Evolutionary conservation across 768 basidiomycete genomes (phyloP).

Genomic region (Gloeostereum incarnatum): DNA sequence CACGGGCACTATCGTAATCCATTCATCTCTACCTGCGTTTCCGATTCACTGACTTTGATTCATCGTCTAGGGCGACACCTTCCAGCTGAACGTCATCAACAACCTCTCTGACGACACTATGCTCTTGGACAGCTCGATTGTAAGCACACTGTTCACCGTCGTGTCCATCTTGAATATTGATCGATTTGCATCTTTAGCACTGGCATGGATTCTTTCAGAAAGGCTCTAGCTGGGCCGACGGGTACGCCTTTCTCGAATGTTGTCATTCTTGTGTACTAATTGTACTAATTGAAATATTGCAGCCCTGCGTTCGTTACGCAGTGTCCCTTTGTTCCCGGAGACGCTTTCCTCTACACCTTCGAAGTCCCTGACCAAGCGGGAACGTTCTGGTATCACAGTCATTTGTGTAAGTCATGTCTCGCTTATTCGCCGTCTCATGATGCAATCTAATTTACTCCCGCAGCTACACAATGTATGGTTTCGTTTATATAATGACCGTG

Average conservation of each 20-base stretch:
- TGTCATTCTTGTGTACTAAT: slow-evolving; percentile 17
- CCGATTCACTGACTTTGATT: background rate
- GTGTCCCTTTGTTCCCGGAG: slow-evolving; percentile 30
- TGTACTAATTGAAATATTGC: slow-evolving; percentile 1
- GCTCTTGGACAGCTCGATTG: slow-evolving; percentile 27
- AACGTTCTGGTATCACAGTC: slow-evolving; percentile 19
- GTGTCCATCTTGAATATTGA: background rate
- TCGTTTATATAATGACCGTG: slow-evolving; percentile 23
- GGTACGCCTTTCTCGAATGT: slow-evolving; percentile 18
- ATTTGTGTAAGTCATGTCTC: slow-evolving; percentile 17
- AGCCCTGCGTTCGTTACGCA: slow-evolving; percentile 28
- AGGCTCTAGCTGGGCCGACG: slow-evolving; percentile 23
- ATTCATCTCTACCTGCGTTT: background rate
- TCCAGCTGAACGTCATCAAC: slow-evolving; percentile 28
- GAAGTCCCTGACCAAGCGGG: slow-evolving; percentile 21
- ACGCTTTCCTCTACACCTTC: slow-evolving; percentile 26
- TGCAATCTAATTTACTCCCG: slow-evolving; percentile 21
- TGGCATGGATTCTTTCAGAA: slow-evolving; percentile 19
- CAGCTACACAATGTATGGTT: slow-evolving; percentile 21
- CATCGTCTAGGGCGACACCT: slow-evolving; percentile 22
- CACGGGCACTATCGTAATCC: background rate
- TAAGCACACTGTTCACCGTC: slow-evolving; percentile 11
- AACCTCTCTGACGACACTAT: slow-evolving; percentile 26
- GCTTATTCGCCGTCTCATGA: slow-evolving; percentile 21
- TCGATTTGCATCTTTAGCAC: slow-evolving; percentile 6